Evolutionary conservation across 805 yeast genomes (phyloP).

Genomic region (Metschnikowia koreensis): DNA sequence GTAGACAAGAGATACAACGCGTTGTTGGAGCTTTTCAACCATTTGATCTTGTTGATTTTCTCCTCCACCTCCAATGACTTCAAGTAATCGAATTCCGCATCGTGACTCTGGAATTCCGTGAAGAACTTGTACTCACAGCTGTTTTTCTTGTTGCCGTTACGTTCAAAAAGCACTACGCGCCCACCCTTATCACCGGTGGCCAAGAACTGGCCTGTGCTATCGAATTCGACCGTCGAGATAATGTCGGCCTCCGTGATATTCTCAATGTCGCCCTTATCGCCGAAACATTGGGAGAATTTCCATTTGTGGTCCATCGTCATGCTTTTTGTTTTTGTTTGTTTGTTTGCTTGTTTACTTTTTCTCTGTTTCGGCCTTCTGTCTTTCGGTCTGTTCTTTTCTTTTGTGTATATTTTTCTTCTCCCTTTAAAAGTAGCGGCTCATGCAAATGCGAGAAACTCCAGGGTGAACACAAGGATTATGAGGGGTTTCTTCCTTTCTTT

Average conservation of each 20-base stretch:
- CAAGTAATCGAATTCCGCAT: constrained; percentile 95
- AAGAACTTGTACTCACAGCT: constrained; percentile 89
- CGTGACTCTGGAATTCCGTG: constrained; percentile 97
- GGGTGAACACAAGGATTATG: no score
- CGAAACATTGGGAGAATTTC: constrained; percentile 97
- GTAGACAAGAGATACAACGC: constrained; percentile 90
- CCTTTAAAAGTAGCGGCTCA: no score
- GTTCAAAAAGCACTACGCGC: constrained; percentile 90
- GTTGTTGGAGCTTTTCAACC: constrained; percentile 86
- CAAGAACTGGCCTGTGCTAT: constrained; percentile 87
- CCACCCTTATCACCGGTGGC: constrained; percentile 99
- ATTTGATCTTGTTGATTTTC: constrained; percentile 94
- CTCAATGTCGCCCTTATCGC: constrained; percentile 97
- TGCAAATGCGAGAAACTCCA: no score
- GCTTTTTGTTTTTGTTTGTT: not conserved
- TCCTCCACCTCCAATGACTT: constrained; percentile 97
- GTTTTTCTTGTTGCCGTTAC: constrained; percentile 64
- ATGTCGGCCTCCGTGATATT: constrained; percentile 95
- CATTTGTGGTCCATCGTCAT: constrained; percentile 44
- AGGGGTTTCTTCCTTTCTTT: no score
- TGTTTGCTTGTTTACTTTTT: no score
- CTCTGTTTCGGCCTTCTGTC: no score
- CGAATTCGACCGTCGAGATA: constrained; percentile 95
- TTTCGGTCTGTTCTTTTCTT: no score
- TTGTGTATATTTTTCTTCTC: no score